A percentile compares a stretch with the other conserved stretches of the same genome.
Evolutionary conservation across 2,329 filamentous ascomycete genomes (phyloP).

Genomic region (Neopestalotiopsis rosae): DNA sequence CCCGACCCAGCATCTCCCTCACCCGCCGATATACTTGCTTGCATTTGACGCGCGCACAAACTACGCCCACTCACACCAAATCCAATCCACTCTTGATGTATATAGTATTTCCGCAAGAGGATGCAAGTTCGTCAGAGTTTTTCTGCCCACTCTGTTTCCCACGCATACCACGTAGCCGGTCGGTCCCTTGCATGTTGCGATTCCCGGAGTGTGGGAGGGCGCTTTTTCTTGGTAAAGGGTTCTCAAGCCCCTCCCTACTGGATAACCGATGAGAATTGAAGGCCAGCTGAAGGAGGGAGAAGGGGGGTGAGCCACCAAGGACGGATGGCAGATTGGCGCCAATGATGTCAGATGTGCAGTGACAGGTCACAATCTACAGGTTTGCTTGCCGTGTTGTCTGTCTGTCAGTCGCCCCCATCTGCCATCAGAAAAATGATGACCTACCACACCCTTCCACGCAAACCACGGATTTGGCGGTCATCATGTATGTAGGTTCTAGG

Average conservation of each 20-base stretch:
- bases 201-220: not conserved
- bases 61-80: not conserved
- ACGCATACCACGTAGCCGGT: not conserved
- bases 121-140: not conserved
- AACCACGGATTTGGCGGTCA: too few species aligned
- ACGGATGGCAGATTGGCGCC: not conserved
- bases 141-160: not conserved
- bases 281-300: not conserved
- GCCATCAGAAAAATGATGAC: not conserved
- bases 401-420: not conserved
- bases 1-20: too few species aligned
- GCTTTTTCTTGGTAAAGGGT: not conserved
- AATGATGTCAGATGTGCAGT: conserved; percentile 14
- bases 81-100: not conserved
- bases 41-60: too few species aligned
- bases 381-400: not conserved
- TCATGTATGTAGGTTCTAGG: too few species aligned
- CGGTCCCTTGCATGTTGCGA: not conserved
- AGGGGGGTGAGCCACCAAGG: not conserved
- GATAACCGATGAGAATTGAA: not conserved
- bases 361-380: not conserved
- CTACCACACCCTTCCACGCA: not conserved
- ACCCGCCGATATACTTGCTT: too few species aligned
- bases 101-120: not conserved
- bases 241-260: not conserved